Evolutionary conservation across 345 rosid species (phyloP), one percentile per base, ranked within the genome.

Genomic region (Leavenworthia alabamica): DNA sequence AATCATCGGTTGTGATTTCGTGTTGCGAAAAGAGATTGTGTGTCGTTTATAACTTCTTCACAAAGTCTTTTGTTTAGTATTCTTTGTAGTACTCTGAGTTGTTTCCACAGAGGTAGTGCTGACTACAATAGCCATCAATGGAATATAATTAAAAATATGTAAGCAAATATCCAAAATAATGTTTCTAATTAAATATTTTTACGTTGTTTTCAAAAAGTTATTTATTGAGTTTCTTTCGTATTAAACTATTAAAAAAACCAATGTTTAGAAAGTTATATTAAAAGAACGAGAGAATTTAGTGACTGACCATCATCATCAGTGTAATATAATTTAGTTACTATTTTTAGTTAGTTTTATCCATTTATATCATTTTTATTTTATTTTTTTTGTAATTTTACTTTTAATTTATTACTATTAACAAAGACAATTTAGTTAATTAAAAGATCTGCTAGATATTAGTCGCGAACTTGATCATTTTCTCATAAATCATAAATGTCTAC

Each of bases 61-160:
- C n/a, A n/a, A n/a, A n/a, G n/a, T n/a, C n/a, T 19, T 60, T 68
- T 68, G 62, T 74, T 71, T 83, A 85, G 36, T 70, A 81, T 13
- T 73, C 83, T 60, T 70, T 68, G 73, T 72, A 83, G 73, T 83
- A 81, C 12, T 78, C 83, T n/a, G 10, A 81, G 46, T 64, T 83
- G 76, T 65, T 65, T 80, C 88, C 88, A 79, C 1, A 83, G 60
- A 7, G 88, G 83, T 57, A 83, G 74, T 57, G 81, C 88, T 10
- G 75, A 57, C 88, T 83, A 46, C 43, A 73, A 48, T 49, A 26
- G 0, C 40, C 48, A 69, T 31, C 66, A 48, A 22, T 15, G 5
- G 33, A 37, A 49, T 42, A 1, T 32, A 6, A 11, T 28, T 31
- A 49, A 11, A 22, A 39, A 6, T n/a, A 39, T 66, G 33, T 47